A percentile compares a stretch with the other conserved stretches of the same genome.
Conservation (phyloP, 768 basidiomycete species). For the Suillus subalutaceus region DNA sequence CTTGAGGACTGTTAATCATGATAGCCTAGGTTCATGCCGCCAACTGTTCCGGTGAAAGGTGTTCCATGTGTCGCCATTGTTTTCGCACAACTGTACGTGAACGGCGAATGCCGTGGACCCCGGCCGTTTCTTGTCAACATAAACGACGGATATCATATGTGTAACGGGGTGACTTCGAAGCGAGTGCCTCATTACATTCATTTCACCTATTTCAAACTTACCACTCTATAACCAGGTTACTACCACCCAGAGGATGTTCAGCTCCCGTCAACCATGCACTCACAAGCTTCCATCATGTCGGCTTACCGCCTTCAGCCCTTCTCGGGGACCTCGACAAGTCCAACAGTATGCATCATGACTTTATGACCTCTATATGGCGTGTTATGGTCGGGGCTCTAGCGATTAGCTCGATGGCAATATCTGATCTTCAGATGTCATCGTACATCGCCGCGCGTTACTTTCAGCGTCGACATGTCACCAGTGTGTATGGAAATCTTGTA, state of each 20-base stretch:
- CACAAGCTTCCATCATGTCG: conserved; percentile 40
- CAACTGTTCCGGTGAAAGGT: conserved; percentile 39
- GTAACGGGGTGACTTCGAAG: conserved; percentile 35
- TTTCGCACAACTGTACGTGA: conserved; percentile 41
- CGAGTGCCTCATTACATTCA: conserved; percentile 4
- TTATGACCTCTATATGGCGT: conserved; percentile 34
- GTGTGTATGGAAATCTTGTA: conserved; percentile 12
- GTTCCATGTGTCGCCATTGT: conserved; percentile 42
- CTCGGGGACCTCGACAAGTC: conserved; percentile 28
- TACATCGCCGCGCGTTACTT: conserved; percentile 36
- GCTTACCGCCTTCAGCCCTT: conserved; percentile 34
- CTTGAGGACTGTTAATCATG: not conserved
- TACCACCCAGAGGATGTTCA: conserved; percentile 31
- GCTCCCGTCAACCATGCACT: conserved; percentile 37
- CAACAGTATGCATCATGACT: conserved; percentile 17
- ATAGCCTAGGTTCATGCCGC: conserved; percentile 44
- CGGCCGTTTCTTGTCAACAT: conserved; percentile 43
- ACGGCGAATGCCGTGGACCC: conserved; percentile 38
- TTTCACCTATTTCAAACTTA: not conserved
- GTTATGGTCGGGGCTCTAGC: conserved; percentile 37
- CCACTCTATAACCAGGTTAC: conserved; percentile 8
- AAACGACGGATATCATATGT: conserved; percentile 41
- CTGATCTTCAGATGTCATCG: conserved; percentile 26
- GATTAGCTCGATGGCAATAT: conserved; percentile 28
- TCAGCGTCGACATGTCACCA: conserved; percentile 23